A percentile compares a stretch with the other conserved stretches of the same genome.
Conservation (phyloP, 2,329 filamentous ascomycete species). For the Ceratocystiopsis brevicomis region DNA sequence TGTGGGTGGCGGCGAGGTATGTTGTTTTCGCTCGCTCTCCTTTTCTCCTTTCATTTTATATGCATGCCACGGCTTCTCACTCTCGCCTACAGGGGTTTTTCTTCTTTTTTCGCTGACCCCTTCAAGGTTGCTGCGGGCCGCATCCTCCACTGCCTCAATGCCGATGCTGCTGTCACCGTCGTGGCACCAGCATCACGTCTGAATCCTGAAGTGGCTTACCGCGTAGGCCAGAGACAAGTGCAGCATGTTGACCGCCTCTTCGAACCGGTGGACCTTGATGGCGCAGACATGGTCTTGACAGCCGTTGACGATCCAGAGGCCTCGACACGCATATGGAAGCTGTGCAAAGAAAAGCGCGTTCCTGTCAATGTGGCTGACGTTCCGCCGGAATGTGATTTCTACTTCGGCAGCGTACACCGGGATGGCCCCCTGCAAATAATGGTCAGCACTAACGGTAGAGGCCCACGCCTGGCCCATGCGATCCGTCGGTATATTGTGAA, state of each 20-base stretch:
- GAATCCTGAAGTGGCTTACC: constrained; percentile 73
- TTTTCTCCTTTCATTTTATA: constrained; percentile 18
- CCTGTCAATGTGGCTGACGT: constrained; percentile 95
- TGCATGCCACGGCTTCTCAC: neutral
- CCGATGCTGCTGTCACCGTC: constrained; percentile 77
- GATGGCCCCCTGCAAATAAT: constrained; percentile 94
- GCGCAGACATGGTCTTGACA: constrained; percentile 70
- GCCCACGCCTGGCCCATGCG: constrained; percentile 73
- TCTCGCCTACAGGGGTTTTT: neutral
- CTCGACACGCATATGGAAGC: constrained; percentile 80
- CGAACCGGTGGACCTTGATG: constrained; percentile 68
- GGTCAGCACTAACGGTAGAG: constrained; percentile 97
- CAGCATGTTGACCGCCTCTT: constrained; percentile 69
- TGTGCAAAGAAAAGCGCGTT: constrained; percentile 70
- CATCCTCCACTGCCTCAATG: constrained; percentile 85
- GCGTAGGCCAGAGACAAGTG: constrained; percentile 57
- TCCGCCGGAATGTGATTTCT: constrained; percentile 92
- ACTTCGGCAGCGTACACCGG: constrained; percentile 89
- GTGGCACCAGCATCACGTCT: constrained; percentile 64
- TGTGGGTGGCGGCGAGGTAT: constrained; percentile 83
- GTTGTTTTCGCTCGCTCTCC: constrained; percentile 12
- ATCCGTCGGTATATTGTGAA: constrained; percentile 67
- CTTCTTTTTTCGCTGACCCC: neutral
- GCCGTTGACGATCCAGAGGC: constrained; percentile 85
- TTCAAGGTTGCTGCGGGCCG: constrained; percentile 87